A percentile compares a stretch with the other conserved stretches of the same genome.
Evolutionary conservation across 192 early-diverging fungal genomes (phyloP).

Genomic region (Backusella psychrophila): DNA sequence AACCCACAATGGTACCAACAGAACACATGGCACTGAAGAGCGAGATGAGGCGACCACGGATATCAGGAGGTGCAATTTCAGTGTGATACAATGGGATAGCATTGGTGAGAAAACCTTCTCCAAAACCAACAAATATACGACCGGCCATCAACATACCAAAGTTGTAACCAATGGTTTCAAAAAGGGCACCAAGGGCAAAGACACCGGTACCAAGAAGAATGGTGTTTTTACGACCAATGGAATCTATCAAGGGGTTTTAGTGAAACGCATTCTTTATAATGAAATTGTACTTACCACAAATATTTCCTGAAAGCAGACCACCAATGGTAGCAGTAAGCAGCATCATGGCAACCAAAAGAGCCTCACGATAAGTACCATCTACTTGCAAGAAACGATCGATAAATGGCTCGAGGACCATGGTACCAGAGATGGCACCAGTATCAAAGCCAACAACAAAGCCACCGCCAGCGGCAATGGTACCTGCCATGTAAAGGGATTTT

Average conservation of each 20-base stretch:
- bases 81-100: slow-evolving; percentile 36
- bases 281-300: slow-evolving; percentile 22
- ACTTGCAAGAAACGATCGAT: not conserved
- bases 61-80: slow-evolving; percentile 73
- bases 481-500: slow-evolving; percentile 25
- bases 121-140: slow-evolving; percentile 33
- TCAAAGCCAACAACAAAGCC: slow-evolving; percentile 33
- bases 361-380: slow-evolving; percentile 16
- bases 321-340: slow-evolving; percentile 31
- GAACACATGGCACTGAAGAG: slow-evolving; percentile 88
- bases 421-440: slow-evolving; percentile 22
- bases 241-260: slow-evolving; percentile 9
- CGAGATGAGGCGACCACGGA: slow-evolving; percentile 82
- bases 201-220: slow-evolving; percentile 63
- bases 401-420: slow-evolving; percentile 22
- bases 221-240: slow-evolving; percentile 62
- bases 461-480: slow-evolving; percentile 24
- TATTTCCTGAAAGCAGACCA: slow-evolving; percentile 22
- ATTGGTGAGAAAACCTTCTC: slow-evolving; percentile 35
- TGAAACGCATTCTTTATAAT: not conserved
- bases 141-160: slow-evolving; percentile 37
- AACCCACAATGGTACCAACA: slow-evolving; percentile 71
- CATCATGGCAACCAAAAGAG: slow-evolving; percentile 33
- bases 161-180: slow-evolving; percentile 63
- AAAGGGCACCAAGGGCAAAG: slow-evolving; percentile 74